These are phyloP conservation scores for Trichoderma reesei DNA, from an alignment of 495 filamentous ascomycete genomes.

Conservation along the genomic window DNA sequence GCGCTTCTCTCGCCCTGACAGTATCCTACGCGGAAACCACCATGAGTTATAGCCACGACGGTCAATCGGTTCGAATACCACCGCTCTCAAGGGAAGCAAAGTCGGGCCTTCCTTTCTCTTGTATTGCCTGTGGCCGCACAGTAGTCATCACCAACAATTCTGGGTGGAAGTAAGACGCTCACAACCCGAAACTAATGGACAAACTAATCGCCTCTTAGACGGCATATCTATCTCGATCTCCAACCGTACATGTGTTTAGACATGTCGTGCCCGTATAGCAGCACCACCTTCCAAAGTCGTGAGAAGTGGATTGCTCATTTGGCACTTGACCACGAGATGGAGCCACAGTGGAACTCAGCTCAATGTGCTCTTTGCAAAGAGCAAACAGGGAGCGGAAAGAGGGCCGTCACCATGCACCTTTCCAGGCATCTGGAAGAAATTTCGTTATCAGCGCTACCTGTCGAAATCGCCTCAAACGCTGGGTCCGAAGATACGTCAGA, in stretches of 20 bases:
- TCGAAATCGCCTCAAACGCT: not conserved
- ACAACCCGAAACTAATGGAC: not conserved
- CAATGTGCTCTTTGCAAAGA: not conserved
- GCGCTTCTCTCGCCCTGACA: not conserved
- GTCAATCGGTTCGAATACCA: not conserved
- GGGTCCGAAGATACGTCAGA: not conserved
- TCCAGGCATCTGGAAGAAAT: constrained; percentile 16
- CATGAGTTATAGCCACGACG: not conserved
- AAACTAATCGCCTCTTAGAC: not conserved
- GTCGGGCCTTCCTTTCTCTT: constrained; percentile 11
- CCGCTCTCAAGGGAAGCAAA: not conserved
- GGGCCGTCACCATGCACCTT: constrained; percentile 11
- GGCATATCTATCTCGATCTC: not conserved
- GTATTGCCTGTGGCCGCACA: constrained; percentile 13
- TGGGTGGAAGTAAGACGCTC: constrained; percentile 16
- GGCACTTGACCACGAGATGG: constrained; percentile 9
- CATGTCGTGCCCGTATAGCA: constrained; percentile 7
- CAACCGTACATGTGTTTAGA: constrained; percentile 15
- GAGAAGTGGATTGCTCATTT: constrained; percentile 16
- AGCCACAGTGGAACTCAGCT: not conserved
- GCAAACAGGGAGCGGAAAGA: not conserved
- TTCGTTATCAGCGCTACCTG: constrained; percentile 15
- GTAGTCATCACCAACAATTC: constrained; percentile 9
- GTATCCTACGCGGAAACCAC: not conserved
- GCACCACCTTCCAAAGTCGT: constrained; percentile 10